Conservation (phyloP, 1,139 yeast species). For the Suhomyces kunorum region DNA sequence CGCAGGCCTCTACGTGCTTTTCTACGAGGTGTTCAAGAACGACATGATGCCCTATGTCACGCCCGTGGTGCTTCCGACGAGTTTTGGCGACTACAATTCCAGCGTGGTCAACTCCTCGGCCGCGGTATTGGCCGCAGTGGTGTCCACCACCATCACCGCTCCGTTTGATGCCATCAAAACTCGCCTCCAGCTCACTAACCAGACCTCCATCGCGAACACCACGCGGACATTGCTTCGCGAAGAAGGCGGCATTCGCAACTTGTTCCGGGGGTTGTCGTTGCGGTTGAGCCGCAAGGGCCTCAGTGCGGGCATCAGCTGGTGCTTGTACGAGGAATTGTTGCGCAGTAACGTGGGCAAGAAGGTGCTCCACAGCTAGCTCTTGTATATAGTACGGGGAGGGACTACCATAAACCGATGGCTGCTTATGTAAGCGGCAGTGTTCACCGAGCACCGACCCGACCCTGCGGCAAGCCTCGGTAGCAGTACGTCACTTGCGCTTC, state of each 20-base stretch:
- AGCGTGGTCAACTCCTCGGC: constrained; percentile 66
- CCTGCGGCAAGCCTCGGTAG: constrained; percentile 2
- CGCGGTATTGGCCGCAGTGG: constrained; percentile 72
- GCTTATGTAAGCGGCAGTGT: constrained; percentile 1
- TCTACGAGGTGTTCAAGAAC: constrained; percentile 74
- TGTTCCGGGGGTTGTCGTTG: constrained; percentile 82
- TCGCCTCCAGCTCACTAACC: constrained; percentile 64
- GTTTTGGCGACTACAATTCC: constrained; percentile 37
- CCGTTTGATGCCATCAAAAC: constrained; percentile 97
- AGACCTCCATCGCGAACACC: constrained; percentile 27
- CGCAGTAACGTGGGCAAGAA: constrained; percentile 27
- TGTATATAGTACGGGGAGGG: constrained; percentile 4
- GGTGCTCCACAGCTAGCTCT: constrained; percentile 8
- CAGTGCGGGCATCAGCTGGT: constrained; percentile 96
- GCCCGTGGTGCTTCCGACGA: constrained; percentile 13
- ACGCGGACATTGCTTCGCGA: constrained; percentile 45
- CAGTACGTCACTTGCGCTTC: background rate
- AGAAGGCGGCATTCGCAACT: constrained; percentile 57
- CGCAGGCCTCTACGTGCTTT: constrained; percentile 86
- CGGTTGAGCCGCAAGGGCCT: constrained; percentile 83
- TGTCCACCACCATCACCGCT: constrained; percentile 85
- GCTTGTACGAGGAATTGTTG: constrained; percentile 86
- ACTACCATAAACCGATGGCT: background rate
- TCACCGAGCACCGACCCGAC: too few species aligned
- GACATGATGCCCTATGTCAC: constrained; percentile 27